These are phyloP conservation scores for Cercophora newfieldiana DNA, from an alignment of 495 filamentous ascomycete genomes.

Conservation along the genomic window DNA sequence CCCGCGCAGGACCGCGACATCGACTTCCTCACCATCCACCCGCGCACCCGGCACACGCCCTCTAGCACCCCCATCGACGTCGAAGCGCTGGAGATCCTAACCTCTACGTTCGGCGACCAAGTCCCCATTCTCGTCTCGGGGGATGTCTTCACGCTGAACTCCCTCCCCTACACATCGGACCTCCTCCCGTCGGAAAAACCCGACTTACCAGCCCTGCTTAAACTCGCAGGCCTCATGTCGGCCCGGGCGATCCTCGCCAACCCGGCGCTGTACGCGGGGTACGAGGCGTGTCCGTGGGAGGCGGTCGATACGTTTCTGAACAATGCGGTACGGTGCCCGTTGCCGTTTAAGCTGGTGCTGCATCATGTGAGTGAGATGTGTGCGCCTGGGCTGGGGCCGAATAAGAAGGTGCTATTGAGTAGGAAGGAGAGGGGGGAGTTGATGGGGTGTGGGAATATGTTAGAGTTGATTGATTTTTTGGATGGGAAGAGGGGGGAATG, in stretches of 20 bases:
- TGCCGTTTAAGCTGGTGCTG: slow-evolving; percentile 59
- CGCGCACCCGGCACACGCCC: slow-evolving; percentile 55
- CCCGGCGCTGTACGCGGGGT: slow-evolving; percentile 61
- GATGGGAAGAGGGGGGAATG: slow-evolving; percentile 38
- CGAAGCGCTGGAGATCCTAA: slow-evolving; percentile 57
- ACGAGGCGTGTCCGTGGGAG: slow-evolving; percentile 56
- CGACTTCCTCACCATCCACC: slow-evolving; percentile 67
- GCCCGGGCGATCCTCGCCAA: slow-evolving; percentile 63
- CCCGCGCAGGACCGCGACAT: slow-evolving; percentile 46
- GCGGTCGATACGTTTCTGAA: slow-evolving; percentile 60
- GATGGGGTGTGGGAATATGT: slow-evolving; percentile 51
- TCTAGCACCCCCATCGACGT: slow-evolving; percentile 58
- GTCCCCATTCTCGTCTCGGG: slow-evolving; percentile 63
- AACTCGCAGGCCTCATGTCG: slow-evolving; percentile 59
- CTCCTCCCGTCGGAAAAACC: slow-evolving; percentile 19
- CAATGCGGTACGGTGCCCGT: slow-evolving; percentile 49
- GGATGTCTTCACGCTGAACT: slow-evolving; percentile 56
- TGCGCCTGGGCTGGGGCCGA: slow-evolving; percentile 48
- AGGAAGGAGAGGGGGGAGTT: slow-evolving; percentile 54
- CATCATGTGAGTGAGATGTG: slow-evolving; percentile 68
- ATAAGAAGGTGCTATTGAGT: slow-evolving; percentile 48
- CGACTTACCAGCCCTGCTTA: slow-evolving; percentile 29
- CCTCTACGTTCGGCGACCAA: slow-evolving; percentile 42
- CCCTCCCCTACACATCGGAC: slow-evolving; percentile 47
- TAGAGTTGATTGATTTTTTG: slow-evolving; percentile 61